These are phyloP conservation scores for Nephelium lappaceum DNA, from an alignment of 345 rosid genomes.

Conservation along the genomic window DNA sequence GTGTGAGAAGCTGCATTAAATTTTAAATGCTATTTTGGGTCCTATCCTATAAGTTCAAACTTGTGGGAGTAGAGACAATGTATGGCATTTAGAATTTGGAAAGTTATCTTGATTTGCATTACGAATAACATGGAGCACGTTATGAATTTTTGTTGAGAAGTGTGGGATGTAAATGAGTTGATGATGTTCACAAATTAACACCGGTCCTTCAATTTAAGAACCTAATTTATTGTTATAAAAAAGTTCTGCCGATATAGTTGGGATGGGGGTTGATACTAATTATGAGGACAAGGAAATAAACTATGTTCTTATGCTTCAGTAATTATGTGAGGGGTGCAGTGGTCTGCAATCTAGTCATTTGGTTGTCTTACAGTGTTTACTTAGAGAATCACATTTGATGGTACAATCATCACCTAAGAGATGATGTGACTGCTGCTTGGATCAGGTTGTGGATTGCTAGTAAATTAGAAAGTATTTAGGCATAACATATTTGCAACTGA, in stretches of 20 bases:
- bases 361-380: neutral
- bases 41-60: neutral
- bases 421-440: neutral
- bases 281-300: neutral
- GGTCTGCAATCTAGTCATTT: neutral
- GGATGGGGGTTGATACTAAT: neutral
- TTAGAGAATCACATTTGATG: neutral
- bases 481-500: constrained; percentile 1
- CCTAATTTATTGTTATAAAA: neutral
- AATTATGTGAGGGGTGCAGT: neutral
- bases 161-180: neutral
- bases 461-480: neutral
- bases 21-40: neutral
- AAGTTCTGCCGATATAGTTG: neutral
- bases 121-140: neutral
- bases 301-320: neutral
- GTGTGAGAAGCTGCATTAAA: neutral
- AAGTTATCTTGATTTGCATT: neutral
- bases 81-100: neutral
- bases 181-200: too few relatives aligned
- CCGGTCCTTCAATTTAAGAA: neutral
- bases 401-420: neutral
- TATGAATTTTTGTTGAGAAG: too few relatives aligned
- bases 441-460: neutral
- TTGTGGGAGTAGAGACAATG: neutral